These are phyloP conservation scores for Paxillus involutus DNA, from an alignment of 768 basidiomycete genomes.

Conservation along the genomic window DNA sequence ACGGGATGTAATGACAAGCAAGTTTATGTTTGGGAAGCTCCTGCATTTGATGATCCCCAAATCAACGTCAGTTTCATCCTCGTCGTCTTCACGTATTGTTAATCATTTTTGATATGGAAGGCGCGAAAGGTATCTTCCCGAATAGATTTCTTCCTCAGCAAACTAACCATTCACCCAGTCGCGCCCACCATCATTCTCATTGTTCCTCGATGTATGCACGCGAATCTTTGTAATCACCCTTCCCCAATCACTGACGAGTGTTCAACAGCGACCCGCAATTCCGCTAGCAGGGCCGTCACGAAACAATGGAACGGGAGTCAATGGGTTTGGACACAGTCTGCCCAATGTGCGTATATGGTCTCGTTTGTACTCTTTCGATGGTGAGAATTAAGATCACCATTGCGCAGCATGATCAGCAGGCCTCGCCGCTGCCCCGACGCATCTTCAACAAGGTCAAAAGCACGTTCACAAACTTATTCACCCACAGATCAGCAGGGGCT, in stretches of 20 bases:
- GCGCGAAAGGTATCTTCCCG: not conserved
- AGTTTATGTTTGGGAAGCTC: not conserved
- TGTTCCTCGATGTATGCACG: not conserved
- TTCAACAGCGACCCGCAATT: not conserved
- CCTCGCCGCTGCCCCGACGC: too few relatives aligned
- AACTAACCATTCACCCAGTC: not conserved
- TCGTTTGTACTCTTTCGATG: too few relatives aligned
- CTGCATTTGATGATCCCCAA: not conserved
- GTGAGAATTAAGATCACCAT: too few relatives aligned
- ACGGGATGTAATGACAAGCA: not conserved
- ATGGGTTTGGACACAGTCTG: not conserved
- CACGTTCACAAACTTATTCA: too few relatives aligned
- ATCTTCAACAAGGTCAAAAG: too few relatives aligned
- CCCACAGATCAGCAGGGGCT: too few relatives aligned
- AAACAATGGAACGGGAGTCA: accelerated
- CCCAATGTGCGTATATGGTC: not conserved
- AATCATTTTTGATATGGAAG: not conserved
- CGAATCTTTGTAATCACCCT: not conserved
- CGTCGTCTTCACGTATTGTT: not conserved
- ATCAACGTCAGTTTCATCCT: not conserved
- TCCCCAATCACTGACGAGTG: not conserved
- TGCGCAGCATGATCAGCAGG: too few relatives aligned
- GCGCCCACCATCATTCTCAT: not conserved
- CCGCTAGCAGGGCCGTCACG: not conserved
- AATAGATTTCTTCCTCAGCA: not conserved